A percentile compares a stretch with the other conserved stretches of the same genome.
These are phyloP conservation scores for Saturnispora quitensis DNA, from an alignment of 805 yeast genomes.

Conservation along the genomic window DNA sequence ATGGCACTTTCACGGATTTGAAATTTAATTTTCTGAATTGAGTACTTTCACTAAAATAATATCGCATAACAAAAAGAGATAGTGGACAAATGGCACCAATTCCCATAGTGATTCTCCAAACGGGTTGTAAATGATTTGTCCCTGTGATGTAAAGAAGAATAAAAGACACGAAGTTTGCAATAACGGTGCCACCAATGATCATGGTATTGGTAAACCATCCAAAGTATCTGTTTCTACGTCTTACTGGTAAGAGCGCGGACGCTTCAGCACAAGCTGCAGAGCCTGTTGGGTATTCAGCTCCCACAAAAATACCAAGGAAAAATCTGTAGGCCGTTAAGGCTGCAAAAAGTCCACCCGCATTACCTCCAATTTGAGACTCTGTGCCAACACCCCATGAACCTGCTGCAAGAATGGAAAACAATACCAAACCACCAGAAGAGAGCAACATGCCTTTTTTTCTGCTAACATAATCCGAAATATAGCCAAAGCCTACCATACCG, in stretches of 20 bases:
- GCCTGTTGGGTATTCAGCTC: conserved; percentile 92
- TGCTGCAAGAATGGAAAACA: conserved; percentile 71
- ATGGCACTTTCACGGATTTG: conserved; percentile 56
- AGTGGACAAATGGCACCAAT: conserved; percentile 85
- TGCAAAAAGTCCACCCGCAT: conserved; percentile 68
- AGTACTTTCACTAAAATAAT: conserved; percentile 65
- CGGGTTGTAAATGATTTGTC: conserved; percentile 58
- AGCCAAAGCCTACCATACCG: conserved; percentile 78
- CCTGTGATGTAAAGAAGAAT: conserved; percentile 78
- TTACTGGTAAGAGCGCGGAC: conserved; percentile 63
- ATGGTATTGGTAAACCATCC: conserved; percentile 80
- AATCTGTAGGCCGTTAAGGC: conserved; percentile 79
- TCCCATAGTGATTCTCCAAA: conserved; percentile 89
- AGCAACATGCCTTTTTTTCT: conserved; percentile 77
- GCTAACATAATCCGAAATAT: conserved; percentile 66
- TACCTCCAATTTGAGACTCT: conserved; percentile 30
- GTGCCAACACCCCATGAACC: conserved; percentile 78
- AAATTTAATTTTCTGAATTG: conserved; percentile 63
- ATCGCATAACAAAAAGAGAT: conserved; percentile 65
- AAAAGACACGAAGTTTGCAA: conserved; percentile 77
- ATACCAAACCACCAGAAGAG: conserved; percentile 64
- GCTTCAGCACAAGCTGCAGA: conserved; percentile 93
- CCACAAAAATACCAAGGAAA: conserved; percentile 84
- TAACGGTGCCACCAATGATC: conserved; percentile 83
- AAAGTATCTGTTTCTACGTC: conserved; percentile 81